phyloP scores from a whole-genome alignment of 441 rosid species.

The Adansonia madagascariensis region DNA sequence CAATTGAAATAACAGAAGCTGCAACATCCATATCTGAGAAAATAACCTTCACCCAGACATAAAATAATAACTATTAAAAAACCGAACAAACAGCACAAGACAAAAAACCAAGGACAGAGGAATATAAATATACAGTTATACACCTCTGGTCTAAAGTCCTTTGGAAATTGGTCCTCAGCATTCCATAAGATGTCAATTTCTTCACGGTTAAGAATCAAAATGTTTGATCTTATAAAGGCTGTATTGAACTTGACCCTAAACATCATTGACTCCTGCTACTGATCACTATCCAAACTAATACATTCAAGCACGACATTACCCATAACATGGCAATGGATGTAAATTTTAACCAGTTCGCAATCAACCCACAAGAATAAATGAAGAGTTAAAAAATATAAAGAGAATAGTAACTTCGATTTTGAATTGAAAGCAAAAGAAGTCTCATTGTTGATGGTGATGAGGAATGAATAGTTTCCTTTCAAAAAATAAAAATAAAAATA shows the following conservation, averaged over 20 bases:
- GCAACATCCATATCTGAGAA: slow-evolving; percentile 82
- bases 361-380: slow-evolving; percentile 65
- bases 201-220: slow-evolving; percentile 71
- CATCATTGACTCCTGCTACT: slow-evolving; percentile 78
- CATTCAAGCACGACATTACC: slow-evolving; percentile 96
- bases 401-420: background rate
- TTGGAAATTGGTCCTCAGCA: slow-evolving; percentile 67
- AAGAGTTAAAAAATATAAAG: slow-evolving; percentile 31
- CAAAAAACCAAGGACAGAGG: slow-evolving; percentile 13
- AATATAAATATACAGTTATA: slow-evolving; percentile 8
- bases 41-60: slow-evolving; percentile 61
- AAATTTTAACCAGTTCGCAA: slow-evolving; percentile 71
- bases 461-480: background rate
- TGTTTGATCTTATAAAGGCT: slow-evolving; percentile 79
- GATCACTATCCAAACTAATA: slow-evolving; percentile 61
- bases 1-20: slow-evolving; percentile 53
- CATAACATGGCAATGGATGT: slow-evolving; percentile 76
- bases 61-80: slow-evolving; percentile 36
- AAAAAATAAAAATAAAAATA: background rate
- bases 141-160: slow-evolving; percentile 90
- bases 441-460: background rate
- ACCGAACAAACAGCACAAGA: slow-evolving; percentile 18
- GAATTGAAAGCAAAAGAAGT: background rate
- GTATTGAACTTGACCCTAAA: slow-evolving; percentile 90
- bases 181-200: slow-evolving; percentile 85